Base-by-base conservation (phyloP, 176 grass and related monocot genomes). In the Ensete ventricosum region DNA sequence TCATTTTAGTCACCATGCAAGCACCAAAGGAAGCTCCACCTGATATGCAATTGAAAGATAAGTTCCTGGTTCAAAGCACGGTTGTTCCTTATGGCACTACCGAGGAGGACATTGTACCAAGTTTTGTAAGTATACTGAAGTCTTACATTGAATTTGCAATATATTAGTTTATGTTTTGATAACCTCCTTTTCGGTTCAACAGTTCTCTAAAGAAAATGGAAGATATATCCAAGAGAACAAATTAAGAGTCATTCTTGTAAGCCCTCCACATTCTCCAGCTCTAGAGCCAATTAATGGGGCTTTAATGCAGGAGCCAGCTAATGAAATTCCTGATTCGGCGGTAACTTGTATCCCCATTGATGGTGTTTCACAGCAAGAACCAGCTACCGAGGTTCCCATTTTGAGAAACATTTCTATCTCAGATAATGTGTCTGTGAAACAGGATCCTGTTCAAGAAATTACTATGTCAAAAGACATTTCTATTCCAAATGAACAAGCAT, bases 21-120 rank as follows among this genome's bases (percentile, higher is more conserved):
- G 91, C 86, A 5, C 88, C 84, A 66, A 87, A 85, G 55, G 73
- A 83, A 53, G 88, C 82, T 82, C 95, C 95, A 57, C 88, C 84
- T 78, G 95, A 94, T 68, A 91, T 99, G 90, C 95, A 99, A 87
- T 89, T 94, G 73, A 99, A 94, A 82, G 95, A 99, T 80, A 99
- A 99, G 76, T 99, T 99, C 83, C 84, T 99, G 78, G 86, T 99
- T 59, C 95, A 99, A 81, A 81, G 79, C 25, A 99, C 95, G 64
- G 78, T 79, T 84, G 91, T 99, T 71, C 91, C 88, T 70, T 85
- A 82, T 82, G 91, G 91, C 82, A 91, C 88, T 83, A 80, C 84
- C 70, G 91, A 99, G 24, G 91, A 86, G 75, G 91, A 91, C 19
- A 84, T 94, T 1, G 14, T 88, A 71, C 88, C 95, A 83, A 83